A percentile compares a stretch with the other conserved stretches of the same genome.
phyloP scores from a whole-genome alignment of 2,329 filamentous ascomycete species.

The Trichoderma sp. region DNA sequence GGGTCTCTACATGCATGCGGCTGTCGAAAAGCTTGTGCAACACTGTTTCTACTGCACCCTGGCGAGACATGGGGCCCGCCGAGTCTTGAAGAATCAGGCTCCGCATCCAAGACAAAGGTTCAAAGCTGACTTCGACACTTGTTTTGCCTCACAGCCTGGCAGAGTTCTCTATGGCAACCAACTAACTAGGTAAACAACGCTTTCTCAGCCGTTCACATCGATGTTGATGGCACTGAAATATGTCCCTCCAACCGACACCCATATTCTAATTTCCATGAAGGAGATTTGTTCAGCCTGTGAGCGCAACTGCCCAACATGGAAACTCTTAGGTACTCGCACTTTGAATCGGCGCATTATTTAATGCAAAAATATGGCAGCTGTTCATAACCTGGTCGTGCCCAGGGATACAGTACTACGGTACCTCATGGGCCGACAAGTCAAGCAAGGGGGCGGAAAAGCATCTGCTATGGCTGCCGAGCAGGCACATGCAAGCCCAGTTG shows the following conservation, averaged over 20 bases:
- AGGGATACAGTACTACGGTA: neutral
- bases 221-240: neutral
- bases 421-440: neutral
- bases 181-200: neutral
- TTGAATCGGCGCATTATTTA: neutral
- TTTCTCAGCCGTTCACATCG: neutral
- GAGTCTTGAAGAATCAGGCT: conserved; percentile 4
- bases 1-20: conserved; percentile 7
- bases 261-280: neutral
- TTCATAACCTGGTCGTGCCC: neutral
- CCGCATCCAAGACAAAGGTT: neutral
- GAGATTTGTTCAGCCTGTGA: neutral
- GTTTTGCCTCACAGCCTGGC: neutral
- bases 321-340: neutral
- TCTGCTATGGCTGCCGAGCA: neutral
- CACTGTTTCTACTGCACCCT: neutral
- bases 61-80: neutral
- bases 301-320: neutral
- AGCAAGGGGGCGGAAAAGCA: neutral
- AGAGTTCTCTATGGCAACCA: conserved; percentile 1
- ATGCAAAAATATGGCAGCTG: neutral
- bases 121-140: neutral
- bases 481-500: neutral
- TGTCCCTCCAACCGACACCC: neutral
- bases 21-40: neutral